Percentiles rank a stretch among this genome's conserved stretches.
These are phyloP conservation scores for Spergularia azorica DNA, from an alignment of 179 eudicot genomes.

Conservation along the genomic window DNA sequence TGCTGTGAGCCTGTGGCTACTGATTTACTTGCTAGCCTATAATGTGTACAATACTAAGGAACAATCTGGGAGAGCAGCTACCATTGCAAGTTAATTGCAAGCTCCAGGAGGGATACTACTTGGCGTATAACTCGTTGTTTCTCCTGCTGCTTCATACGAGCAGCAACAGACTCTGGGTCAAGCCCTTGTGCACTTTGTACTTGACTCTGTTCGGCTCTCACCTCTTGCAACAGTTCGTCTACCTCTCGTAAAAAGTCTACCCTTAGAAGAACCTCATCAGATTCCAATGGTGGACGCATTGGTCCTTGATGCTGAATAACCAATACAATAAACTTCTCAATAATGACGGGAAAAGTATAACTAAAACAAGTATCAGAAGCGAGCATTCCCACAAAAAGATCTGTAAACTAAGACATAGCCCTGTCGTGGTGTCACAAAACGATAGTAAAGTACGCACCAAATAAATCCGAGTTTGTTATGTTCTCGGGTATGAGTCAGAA, in stretches of 20 bases:
- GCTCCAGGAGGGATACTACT: slow-evolving; percentile 70
- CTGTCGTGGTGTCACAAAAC: too few relatives aligned
- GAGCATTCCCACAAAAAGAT: too few relatives aligned
- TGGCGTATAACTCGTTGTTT: slow-evolving; percentile 65
- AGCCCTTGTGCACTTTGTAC: slow-evolving; percentile 42
- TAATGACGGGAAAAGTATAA: background rate
- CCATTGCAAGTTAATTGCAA: slow-evolving; percentile 74
- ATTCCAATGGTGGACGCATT: slow-evolving; percentile 56
- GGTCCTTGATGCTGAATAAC: slow-evolving; percentile 79
- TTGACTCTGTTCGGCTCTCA: slow-evolving; percentile 46
- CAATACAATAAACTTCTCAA: background rate
- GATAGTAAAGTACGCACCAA: too few relatives aligned
- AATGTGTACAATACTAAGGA: background rate
- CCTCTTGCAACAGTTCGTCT: slow-evolving; percentile 71
- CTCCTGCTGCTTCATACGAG: slow-evolving; percentile 80
- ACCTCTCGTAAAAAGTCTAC: slow-evolving; percentile 89
- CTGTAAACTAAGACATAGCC: too few relatives aligned
- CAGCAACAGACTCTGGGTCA: slow-evolving; percentile 85
- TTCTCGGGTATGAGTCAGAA: too few relatives aligned
- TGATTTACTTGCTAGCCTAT: too few relatives aligned
- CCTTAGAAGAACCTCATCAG: slow-evolving; percentile 73
- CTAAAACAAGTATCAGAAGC: background rate
- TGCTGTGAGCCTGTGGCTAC: too few relatives aligned
- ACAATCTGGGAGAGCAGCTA: slow-evolving; percentile 22
- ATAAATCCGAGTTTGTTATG: too few relatives aligned